Conservation (phyloP, 2,329 filamentous ascomycete species). For the Scedosporium minutisporum region DNA sequence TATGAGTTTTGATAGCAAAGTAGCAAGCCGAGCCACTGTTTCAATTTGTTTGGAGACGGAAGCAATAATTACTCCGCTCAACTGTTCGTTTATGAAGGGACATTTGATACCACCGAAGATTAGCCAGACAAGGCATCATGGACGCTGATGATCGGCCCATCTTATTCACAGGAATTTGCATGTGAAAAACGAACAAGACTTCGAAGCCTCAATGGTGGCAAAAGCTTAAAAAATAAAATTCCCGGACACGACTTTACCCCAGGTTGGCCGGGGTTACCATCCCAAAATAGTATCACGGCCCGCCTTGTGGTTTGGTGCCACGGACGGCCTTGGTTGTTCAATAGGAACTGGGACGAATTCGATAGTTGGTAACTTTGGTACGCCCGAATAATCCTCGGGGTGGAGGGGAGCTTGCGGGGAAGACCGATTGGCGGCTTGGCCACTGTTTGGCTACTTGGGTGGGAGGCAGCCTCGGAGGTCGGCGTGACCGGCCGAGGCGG, state of each 20-base stretch:
- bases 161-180: neutral
- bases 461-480: neutral
- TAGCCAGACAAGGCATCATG: no score
- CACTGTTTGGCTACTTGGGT: neutral
- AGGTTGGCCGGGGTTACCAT: neutral
- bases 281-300: neutral
- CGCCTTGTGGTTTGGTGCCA: neutral
- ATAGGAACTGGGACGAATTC: neutral
- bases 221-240: neutral
- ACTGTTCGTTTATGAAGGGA: no score
- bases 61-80: no score
- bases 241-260: neutral
- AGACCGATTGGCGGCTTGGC: neutral
- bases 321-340: neutral
- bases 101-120: no score
- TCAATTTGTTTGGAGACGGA: no score
- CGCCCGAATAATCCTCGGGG: neutral
- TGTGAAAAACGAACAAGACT: neutral
- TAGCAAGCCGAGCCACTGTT: no score
- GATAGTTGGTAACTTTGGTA: neutral
- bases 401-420: neutral
- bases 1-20: neutral
- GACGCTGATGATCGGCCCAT: no score
- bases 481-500: slow-evolving; percentile 1
- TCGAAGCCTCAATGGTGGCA: neutral